These are phyloP conservation scores for Colletotrichum sp. DNA, from an alignment of 2,329 filamentous ascomycete species.

Conservation along the genomic window DNA sequence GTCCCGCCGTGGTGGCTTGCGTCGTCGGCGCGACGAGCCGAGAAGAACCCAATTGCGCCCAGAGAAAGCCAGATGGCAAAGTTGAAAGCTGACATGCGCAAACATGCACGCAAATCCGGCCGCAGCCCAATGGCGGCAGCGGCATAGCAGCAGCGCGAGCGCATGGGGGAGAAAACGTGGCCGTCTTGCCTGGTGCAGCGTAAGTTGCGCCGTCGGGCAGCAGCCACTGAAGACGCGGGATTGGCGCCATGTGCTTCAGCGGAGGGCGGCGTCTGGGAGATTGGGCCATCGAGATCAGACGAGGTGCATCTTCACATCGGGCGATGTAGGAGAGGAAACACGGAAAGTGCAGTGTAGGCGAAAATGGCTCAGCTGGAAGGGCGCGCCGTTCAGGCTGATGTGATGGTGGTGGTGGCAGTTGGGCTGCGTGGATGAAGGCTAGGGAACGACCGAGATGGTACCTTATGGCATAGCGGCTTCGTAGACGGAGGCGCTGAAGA, in stretches of 20 bases:
- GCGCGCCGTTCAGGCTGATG: slow-evolving; percentile 11
- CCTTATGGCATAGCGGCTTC: neutral
- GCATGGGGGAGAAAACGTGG: neutral
- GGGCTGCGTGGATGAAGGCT: neutral
- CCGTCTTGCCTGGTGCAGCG: neutral
- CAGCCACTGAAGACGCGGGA: slow-evolving; percentile 14
- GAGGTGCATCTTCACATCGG: neutral
- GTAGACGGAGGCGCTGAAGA: neutral
- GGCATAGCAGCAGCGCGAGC: neutral
- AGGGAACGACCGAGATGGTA: neutral
- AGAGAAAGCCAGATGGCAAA: neutral
- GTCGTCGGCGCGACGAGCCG: slow-evolving; percentile 4
- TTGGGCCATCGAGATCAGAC: slow-evolving; percentile 3
- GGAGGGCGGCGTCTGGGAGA: neutral
- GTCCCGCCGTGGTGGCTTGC: neutral
- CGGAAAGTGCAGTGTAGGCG: neutral
- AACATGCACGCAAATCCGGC: neutral
- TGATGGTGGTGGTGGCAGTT: neutral
- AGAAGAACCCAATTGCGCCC: neutral
- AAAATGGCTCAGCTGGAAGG: slow-evolving; percentile 11
- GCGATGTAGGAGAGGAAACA: neutral
- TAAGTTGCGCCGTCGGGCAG: neutral
- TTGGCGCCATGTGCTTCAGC: slow-evolving; percentile 12
- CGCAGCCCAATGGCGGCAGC: neutral
- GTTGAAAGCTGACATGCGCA: neutral